Base-by-base conservation (phyloP, 208 protist genomes). In the Leishmania major region DNA sequence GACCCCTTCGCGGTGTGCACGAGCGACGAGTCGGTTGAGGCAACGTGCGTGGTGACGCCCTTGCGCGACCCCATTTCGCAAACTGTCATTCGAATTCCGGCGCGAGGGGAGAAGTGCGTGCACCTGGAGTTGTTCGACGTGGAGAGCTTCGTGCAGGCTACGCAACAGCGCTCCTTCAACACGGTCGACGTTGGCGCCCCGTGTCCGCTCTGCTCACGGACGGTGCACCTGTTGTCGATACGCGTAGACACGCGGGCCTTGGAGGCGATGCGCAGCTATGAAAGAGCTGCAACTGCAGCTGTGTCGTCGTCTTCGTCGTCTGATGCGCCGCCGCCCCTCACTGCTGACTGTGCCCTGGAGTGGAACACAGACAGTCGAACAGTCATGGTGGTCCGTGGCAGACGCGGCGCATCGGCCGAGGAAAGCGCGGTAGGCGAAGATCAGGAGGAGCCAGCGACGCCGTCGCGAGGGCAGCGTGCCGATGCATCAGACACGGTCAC, bases 91-190 rank as follows among this genome's bases (percentile, higher is more conserved):
- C 80, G 76, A 31, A 85, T 87, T 28, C 94, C 94, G 3, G 88
- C 84, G 8, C 88, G 94, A 25, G 92, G 94, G 22, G 60, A 79
- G 35, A 59, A 35, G 45, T 97, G 94, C 60, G 81, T 78, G 49
- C 94, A 97, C 83, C 45, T 90, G 45, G 92, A 94, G 74, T 51
- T 95, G n/a, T 97, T 97, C 82, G 94, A 97, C 66, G 60, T 94
- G n/a, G 78, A 73, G 47, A 87, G 83, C 40, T 95, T 96, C 83
- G 89, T 97, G 25, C 88, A 83, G 60, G 79, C 86, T 10, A 88
- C 82, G 19, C 87, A 93, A 75, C 87, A 88, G 76, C 79, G 59
- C 57, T 78, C 77, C 43, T 75, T 81, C 17, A 53, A 49, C 72
- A 75, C 70, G 25, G 84, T 80, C 71, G 80, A 83, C 60, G 84